Evolutionary conservation across 768 basidiomycete genomes (phyloP).

Genomic region (Porphyrellus cyaneotinctus): DNA sequence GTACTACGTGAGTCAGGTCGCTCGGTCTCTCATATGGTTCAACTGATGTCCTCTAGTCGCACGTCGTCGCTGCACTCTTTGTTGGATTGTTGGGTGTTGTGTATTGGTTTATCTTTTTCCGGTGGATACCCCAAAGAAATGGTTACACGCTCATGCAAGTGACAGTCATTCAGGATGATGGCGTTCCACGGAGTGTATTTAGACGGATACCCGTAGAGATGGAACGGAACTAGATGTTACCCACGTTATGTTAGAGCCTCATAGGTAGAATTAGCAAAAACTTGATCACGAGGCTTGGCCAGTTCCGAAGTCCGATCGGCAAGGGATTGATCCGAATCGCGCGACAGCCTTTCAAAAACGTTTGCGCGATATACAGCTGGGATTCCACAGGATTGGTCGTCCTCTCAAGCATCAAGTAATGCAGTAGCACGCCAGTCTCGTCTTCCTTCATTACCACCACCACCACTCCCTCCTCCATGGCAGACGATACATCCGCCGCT

Average conservation of each 20-base stretch:
- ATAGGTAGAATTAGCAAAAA: too few species aligned
- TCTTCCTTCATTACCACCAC: not conserved
- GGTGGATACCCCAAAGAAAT: conserved; percentile 44
- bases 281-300: too few species aligned
- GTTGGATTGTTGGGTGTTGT: conserved; percentile 46
- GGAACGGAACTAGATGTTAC: conserved; percentile 2
- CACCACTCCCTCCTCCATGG: conserved; percentile 12
- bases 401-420: conserved; percentile 21
- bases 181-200: conserved; percentile 53
- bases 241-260: not conserved
- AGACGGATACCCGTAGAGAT: conserved; percentile 31
- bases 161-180: conserved; percentile 51
- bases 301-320: conserved; percentile 11
- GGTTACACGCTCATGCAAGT: conserved; percentile 50
- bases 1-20: conserved; percentile 64
- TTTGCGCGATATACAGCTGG: conserved; percentile 11
- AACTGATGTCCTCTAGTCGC: conserved; percentile 35
- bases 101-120: conserved; percentile 56
- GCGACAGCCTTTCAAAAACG: conserved; percentile 13
- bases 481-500: conserved; percentile 15
- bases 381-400: conserved; percentile 22
- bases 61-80: conserved; percentile 43
- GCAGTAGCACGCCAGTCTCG: conserved; percentile 17
- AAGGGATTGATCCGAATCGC: conserved; percentile 3
- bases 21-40: not conserved